Evolutionary conservation across 1,284 basidiomycete species (phyloP), one percentile per base, ranked within the genome.

Genomic region (Austroboletus sp.): DNA sequence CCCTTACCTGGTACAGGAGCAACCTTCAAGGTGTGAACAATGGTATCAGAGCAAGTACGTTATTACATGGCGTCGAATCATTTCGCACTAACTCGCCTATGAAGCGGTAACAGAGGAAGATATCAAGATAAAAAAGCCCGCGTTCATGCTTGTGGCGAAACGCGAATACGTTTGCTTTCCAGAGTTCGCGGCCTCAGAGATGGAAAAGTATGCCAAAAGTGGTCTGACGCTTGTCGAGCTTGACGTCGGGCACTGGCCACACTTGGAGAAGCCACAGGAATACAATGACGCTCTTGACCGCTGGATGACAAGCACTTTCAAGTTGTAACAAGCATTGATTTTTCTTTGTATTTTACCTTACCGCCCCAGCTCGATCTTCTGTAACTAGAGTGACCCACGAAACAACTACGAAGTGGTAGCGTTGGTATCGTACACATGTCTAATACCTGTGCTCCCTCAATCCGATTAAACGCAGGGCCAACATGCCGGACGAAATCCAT

Each of bases 201-300:
- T 63, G 0, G 31, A 62, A 39, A 61, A 67, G 42, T 51, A 63
- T 44, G 61, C 65, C 6, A 43, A 42, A 27, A 56, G 51, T 29
- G 63, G 63, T 21, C 42, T 62, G 19, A 58, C 60, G 11, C 39
- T 53, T 8, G 58, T 41, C 27, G 60, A 63, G 36, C 60, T 69
- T 21, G 58, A 68, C 15, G 51, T 49, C 3, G 66, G 63, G 0
- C 64, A 66, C 30, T 66, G 65, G 61, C 41, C 47, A 3, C 62
- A 57, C 0, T 16, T 66, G 49, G 63, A 65, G 40, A 57, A 45
- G 27, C 49, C 66, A 0, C 48, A 53, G n/a, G 53, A 55, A 6
- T 53, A 63, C 21, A 68, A 63, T 19, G 46, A 46, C 1, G 66
- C 64, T 13, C 61, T 68, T 31, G 50, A 64, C 30, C 44, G 34